phyloP scores from a whole-genome alignment of 805 yeast genomes.

The Millerago galiae region DNA sequence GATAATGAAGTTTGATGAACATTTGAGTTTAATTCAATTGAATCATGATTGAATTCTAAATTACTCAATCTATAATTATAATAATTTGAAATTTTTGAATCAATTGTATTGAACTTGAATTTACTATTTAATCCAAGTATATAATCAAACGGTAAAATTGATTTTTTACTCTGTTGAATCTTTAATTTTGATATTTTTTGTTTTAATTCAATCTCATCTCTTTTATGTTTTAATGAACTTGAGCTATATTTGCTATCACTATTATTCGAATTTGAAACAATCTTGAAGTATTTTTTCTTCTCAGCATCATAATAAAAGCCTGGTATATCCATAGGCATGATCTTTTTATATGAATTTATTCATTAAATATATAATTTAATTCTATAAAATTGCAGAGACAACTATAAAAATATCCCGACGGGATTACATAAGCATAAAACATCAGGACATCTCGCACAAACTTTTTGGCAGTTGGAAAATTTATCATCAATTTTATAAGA shows the following conservation, averaged over 20 bases:
- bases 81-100: constrained; percentile 2
- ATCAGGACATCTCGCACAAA: too few relatives aligned
- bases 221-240: constrained; percentile 7
- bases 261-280: constrained; percentile 11
- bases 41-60: not conserved
- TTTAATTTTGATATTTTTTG: constrained; percentile 4
- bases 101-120: not conserved
- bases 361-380: not conserved
- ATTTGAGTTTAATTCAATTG: not conserved
- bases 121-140: not conserved
- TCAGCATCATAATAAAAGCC: constrained; percentile 21
- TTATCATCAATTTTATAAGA: not conserved
- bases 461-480: too few relatives aligned
- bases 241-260: constrained; percentile 12
- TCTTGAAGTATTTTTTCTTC: constrained; percentile 23
- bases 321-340: constrained; percentile 17
- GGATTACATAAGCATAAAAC: too few relatives aligned
- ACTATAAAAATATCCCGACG: too few relatives aligned
- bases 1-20: not conserved
- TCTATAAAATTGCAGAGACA: not conserved
- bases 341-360: not conserved
- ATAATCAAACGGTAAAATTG: constrained; percentile 1
- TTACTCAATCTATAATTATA: not conserved
- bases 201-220: constrained; percentile 8
- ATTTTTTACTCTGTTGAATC: not conserved